Evolutionary conservation across 1,284 basidiomycete species (phyloP), one percentile per base, ranked within the genome.

Genomic region (Tilletia walkeri): DNA sequence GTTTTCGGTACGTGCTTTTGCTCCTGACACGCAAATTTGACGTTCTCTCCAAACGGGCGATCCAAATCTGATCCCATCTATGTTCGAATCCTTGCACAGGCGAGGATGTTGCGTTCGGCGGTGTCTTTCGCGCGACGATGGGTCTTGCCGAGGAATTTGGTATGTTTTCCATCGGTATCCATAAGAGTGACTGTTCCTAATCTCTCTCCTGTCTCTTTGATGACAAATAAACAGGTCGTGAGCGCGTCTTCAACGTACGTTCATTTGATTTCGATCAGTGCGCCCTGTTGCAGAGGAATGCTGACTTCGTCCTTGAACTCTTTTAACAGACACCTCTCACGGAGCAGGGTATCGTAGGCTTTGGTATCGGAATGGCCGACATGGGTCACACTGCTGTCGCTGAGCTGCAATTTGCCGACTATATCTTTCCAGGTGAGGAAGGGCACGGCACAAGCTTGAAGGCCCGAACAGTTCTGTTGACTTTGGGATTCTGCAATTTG

Each of bases 371-470:
- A 3, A 84, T 95, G 70, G 93, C 95, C 0, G 87, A 91, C 16
- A 95, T 96, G 89, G 94, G 94, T 0, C 93, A 94, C 69, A 94
- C 93, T 3, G 93, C 94, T 1, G 94, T 97, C 69, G 95, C 93
- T 54, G 94, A 97, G 85, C 93, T 97, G 70, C 94, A 88, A 80
- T 87, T 87, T 68, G 86, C 85, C 63, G 79, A 78, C 56, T 79
- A 80, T 67, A 77, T 78, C 61, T 61, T 61, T 18, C 56, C 56
- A 61, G 56, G 59, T 39, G 39, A n/a, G 49, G 5, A 48, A 47
- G 10, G 24, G 24, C 10, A n/a, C 5, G n/a, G 20, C 38, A 10
- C 7, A 53, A 36, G 38, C 53, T 45, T 7, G 14, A 9, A 14
- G 9, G 36, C 30, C 63, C 18, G n/a, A 7, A 4, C 49, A 63